These are phyloP conservation scores for Neohortaea acidophila DNA, from an alignment of 495 filamentous ascomycete species.

Conservation along the genomic window DNA sequence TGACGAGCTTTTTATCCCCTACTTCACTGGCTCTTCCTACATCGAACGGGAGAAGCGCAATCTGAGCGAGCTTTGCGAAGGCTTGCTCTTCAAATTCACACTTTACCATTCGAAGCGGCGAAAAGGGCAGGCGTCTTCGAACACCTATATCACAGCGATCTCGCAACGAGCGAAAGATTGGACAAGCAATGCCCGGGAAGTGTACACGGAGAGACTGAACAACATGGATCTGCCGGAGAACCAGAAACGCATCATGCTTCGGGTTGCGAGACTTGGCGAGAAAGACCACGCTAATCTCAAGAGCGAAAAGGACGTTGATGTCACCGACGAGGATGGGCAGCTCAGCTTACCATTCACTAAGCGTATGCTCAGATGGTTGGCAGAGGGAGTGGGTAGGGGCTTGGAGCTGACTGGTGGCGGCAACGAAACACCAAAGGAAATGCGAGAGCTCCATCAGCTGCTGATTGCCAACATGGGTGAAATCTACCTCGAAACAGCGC, in stretches of 20 bases:
- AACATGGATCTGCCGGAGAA: slow-evolving; percentile 69
- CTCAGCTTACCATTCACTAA: slow-evolving; percentile 76
- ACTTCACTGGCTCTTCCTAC: slow-evolving; percentile 84
- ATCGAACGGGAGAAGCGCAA: slow-evolving; percentile 87
- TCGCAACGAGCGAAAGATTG: slow-evolving; percentile 76
- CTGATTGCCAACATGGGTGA: slow-evolving; percentile 82
- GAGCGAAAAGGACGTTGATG: slow-evolving; percentile 48
- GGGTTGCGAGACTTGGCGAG: slow-evolving; percentile 56
- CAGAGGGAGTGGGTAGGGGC: slow-evolving; percentile 84
- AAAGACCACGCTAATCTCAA: slow-evolving; percentile 26
- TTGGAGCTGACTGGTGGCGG: slow-evolving; percentile 66
- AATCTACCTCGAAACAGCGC: slow-evolving; percentile 82
- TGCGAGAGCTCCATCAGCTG: slow-evolving; percentile 69
- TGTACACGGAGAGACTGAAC: slow-evolving; percentile 71
- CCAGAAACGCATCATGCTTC: slow-evolving; percentile 72
- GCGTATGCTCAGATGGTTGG: slow-evolving; percentile 94
- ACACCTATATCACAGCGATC: slow-evolving; percentile 76
- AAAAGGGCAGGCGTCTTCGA: slow-evolving; percentile 46
- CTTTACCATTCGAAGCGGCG: slow-evolving; percentile 76
- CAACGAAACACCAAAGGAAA: slow-evolving; percentile 86
- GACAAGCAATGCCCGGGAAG: slow-evolving; percentile 63
- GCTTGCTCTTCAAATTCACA: slow-evolving; percentile 85
- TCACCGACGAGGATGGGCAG: slow-evolving; percentile 74
- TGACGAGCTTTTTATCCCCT: slow-evolving; percentile 91
- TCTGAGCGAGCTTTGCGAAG: slow-evolving; percentile 83